Evolutionary conservation across 2,329 filamentous ascomycete genomes (phyloP).

Genomic region (Talaromyces sp.): DNA sequence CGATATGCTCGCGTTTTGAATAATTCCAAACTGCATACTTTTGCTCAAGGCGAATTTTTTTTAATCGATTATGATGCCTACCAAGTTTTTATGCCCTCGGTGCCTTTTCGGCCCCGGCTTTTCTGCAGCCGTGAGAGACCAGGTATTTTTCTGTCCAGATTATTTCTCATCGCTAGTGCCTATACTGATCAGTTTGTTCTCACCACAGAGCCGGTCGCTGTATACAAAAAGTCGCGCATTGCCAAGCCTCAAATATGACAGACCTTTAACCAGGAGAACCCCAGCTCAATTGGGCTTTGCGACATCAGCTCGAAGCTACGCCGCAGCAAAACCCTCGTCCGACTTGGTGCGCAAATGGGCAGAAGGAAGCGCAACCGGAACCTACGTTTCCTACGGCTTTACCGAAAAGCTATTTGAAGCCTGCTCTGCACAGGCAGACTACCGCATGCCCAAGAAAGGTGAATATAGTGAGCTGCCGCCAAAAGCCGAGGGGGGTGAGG

Average conservation of each 20-base stretch:
- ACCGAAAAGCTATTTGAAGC: conserved; percentile 74
- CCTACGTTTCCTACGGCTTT: conserved; percentile 73
- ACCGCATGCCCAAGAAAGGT: conserved; percentile 58
- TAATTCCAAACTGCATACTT: conserved; percentile 27
- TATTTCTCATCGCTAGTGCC: neutral
- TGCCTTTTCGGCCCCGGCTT: conserved; percentile 5
- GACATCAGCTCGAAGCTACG: neutral
- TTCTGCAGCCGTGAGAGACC: conserved; percentile 3
- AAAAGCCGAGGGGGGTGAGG: conserved; percentile 71
- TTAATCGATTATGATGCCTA: conserved; percentile 4
- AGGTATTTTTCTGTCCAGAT: conserved; percentile 4
- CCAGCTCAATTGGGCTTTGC: neutral
- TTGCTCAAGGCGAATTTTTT: neutral
- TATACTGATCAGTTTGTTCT: neutral
- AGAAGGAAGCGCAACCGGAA: conserved; percentile 47
- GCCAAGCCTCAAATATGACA: neutral
- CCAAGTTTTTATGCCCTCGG: conserved; percentile 7
- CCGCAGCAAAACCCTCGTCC: conserved; percentile 12
- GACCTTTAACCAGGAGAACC: neutral
- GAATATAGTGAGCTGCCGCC: conserved; percentile 61
- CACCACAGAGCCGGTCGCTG: conserved; percentile 2
- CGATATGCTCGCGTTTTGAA: conserved; percentile 18
- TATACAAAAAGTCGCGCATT: neutral
- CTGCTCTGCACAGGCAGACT: conserved; percentile 68
- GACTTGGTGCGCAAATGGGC: conserved; percentile 25